Base-by-base conservation (phyloP, 106 monocot genomes). In the Xerophyta viscosa region DNA sequence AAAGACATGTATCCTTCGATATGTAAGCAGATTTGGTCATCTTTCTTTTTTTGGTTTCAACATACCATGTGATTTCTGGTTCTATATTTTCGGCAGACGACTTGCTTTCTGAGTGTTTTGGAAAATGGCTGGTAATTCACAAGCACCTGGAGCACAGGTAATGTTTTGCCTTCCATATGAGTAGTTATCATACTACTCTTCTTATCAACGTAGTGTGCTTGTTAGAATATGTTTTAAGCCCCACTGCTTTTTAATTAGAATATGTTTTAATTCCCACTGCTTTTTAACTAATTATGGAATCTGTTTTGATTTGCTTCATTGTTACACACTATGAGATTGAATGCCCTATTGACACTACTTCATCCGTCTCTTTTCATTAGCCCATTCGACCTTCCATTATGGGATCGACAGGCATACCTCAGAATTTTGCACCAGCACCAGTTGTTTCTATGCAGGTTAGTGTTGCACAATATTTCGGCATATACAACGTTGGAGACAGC, bases 111-210 rank as follows among this genome's bases (percentile, higher is more conserved):
- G n/a, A n/a, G n/a, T n/a, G n/a, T n/a, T n/a, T n/a, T n/a, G n/a
- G n/a, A n/a, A n/a, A 57, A 88, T 88, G 82, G 69, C 82, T 9
- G 70, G 66, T 66, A 88, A 79, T 58, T 64, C 74, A 53, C 87
- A 81, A 24, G 43, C 82, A 61, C 67, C 87, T 62, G 82, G 76
- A 41, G 49, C 72, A 36, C 88, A 77, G 86, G 86, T 86, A 72
- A 13, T 20, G 2, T 25, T 20, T 28, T 1, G 5, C 18, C 41
- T 19, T 33, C 27, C 23, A 0, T 31, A 13, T 60, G 12, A 19
- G 19, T 12, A 25, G 27, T 20, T 36, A 2, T 55, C 3, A 43
- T n/a, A 24, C 30, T 31, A 24, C 24, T 62, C 21, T 36, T 15
- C 12, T 3, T 37, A n/a, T n/a, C n/a, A n/a, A n/a, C n/a, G n/a